Evolutionary conservation across 352 stramenopile species (phyloP).

Genomic region (Pseudoperonospora humuli): DNA sequence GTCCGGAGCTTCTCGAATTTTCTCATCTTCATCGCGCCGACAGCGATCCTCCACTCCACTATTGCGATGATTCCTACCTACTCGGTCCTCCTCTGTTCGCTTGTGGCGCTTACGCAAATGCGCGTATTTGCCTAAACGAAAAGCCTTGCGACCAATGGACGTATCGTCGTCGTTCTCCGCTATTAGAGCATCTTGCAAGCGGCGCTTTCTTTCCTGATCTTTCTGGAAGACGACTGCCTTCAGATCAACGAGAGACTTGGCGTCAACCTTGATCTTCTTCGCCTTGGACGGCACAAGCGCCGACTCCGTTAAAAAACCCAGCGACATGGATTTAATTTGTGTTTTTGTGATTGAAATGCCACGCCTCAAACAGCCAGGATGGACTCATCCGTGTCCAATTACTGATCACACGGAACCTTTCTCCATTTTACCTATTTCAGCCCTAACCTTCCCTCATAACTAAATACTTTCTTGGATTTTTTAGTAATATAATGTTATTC

Average conservation of each 20-base stretch:
- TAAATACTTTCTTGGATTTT: no score
- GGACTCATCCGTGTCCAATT: neutral
- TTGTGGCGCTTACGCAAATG: slow-evolving; percentile 36
- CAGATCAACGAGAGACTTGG: slow-evolving; percentile 77
- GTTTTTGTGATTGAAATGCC: no score
- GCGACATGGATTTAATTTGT: slow-evolving; percentile 49
- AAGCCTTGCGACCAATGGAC: neutral
- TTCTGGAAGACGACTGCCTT: slow-evolving; percentile 81
- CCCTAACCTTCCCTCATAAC: no score
- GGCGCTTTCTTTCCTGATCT: slow-evolving; percentile 63
- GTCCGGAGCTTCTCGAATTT: slow-evolving; percentile 34
- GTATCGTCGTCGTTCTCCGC: slow-evolving; percentile 8
- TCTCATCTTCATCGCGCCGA: slow-evolving; percentile 39
- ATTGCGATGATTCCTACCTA: slow-evolving; percentile 30
- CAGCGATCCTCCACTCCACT: slow-evolving; percentile 48
- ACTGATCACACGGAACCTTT: slow-evolving; percentile 3
- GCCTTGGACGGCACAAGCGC: slow-evolving; percentile 87
- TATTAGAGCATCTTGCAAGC: slow-evolving; percentile 34
- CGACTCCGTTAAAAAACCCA: slow-evolving; percentile 89
- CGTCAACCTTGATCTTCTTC: slow-evolving; percentile 83
- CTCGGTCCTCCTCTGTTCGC: slow-evolving; percentile 15
- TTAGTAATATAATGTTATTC: no score
- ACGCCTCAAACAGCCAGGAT: neutral
- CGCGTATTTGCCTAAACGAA: slow-evolving; percentile 36
- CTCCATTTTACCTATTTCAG: slow-evolving; percentile 1